Evolutionary conservation across 345 rosid species (phyloP).

Genomic region (Eucalyptus coolabah): DNA sequence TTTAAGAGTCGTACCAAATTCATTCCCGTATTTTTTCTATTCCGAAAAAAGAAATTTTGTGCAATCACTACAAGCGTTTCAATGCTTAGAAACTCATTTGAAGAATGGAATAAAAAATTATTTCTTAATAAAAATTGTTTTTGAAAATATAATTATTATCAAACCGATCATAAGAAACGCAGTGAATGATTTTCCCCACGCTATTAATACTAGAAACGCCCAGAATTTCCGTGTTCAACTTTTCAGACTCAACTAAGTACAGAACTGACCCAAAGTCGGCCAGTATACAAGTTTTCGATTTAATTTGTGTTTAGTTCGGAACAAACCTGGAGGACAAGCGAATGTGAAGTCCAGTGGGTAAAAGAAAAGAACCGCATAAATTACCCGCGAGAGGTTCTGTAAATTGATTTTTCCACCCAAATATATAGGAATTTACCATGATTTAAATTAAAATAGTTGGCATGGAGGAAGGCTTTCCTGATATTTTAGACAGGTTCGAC

Average conservation of each 20-base stretch:
- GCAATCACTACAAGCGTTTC: fast-evolving
- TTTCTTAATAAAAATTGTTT: fast-evolving
- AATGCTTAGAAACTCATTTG: no score
- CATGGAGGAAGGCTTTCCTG: not conserved
- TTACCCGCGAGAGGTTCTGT: no score
- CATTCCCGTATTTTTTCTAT: fast-evolving
- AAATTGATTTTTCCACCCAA: not conserved
- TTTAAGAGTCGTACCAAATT: no score
- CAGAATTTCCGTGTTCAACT: constrained; percentile 70
- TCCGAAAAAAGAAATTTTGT: fast-evolving
- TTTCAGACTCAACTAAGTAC: constrained; percentile 45
- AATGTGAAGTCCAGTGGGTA: constrained; percentile 96
- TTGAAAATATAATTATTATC: no score
- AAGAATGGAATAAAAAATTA: no score
- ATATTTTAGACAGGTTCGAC: not conserved
- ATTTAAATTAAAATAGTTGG: not conserved
- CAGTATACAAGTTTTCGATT: not conserved
- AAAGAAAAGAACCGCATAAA: constrained; percentile 78
- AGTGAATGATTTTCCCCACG: constrained; percentile 38
- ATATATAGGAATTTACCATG: not conserved
- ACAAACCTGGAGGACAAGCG: constrained; percentile 86
- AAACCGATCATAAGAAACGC: no score
- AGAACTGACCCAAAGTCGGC: not conserved
- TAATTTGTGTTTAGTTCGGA: not conserved
- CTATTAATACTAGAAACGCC: constrained; percentile 86